A percentile compares a stretch with the other conserved stretches of the same genome.
phyloP scores from a whole-genome alignment of 805 yeast species.

The Zygosaccharomyces kombuchaensis region DNA sequence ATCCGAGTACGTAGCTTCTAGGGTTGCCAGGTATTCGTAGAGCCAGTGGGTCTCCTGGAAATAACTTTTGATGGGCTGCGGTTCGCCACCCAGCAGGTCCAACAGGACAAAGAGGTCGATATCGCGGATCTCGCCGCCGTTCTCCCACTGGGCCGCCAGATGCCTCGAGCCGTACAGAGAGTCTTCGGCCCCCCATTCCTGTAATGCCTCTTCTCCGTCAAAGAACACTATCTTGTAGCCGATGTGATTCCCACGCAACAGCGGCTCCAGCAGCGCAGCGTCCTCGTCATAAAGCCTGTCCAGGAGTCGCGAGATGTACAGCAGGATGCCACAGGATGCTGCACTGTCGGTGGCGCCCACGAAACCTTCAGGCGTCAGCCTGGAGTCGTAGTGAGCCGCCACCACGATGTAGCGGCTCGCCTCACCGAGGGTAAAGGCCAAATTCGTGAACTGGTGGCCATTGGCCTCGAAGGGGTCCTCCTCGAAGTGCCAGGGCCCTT shows the following conservation, averaged over 20 bases:
- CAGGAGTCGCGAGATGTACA: slow-evolving; percentile 40
- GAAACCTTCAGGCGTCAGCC: slow-evolving; percentile 47
- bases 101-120: slow-evolving; percentile 47
- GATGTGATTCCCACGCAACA: slow-evolving; percentile 13
- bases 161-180: slow-evolving; percentile 55
- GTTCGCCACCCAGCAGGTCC: slow-evolving; percentile 46
- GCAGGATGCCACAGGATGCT: slow-evolving; percentile 49
- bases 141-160: slow-evolving; percentile 40
- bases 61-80: slow-evolving; percentile 38
- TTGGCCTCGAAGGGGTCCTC: slow-evolving; percentile 37
- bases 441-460: slow-evolving; percentile 37
- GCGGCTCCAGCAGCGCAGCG: slow-evolving; percentile 8
- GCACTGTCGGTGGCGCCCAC: slow-evolving; percentile 60
- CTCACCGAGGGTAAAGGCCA: slow-evolving; percentile 32
- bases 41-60: slow-evolving; percentile 38
- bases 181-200: slow-evolving; percentile 47
- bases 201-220: slow-evolving; percentile 61
- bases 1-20: slow-evolving; percentile 29
- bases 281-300: slow-evolving; percentile 16
- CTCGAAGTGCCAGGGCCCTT: slow-evolving; percentile 27
- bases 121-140: slow-evolving; percentile 24
- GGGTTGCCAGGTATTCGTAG: slow-evolving; percentile 36
- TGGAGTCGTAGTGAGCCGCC: slow-evolving; percentile 56
- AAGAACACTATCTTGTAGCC: slow-evolving; percentile 50
- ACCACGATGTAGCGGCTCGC: slow-evolving; percentile 35